Base-by-base conservation (phyloP, 2,329 filamentous ascomycete genomes). In the Plenodomus biglobosus region DNA sequence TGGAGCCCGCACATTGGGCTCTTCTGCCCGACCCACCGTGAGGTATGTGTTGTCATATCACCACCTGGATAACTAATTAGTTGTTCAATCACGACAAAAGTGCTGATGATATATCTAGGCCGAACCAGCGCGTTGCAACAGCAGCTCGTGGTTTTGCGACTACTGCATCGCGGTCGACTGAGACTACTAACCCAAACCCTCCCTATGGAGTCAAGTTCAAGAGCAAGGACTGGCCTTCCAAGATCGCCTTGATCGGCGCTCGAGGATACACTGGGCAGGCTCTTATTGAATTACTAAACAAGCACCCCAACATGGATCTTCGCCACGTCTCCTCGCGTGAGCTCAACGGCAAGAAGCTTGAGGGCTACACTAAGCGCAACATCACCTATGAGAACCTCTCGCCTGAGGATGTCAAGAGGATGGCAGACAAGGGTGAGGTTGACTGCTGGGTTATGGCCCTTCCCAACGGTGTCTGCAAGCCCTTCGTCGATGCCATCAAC, bases 371-470 rank as follows among this genome's bases (percentile, higher is more conserved):
- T 65, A 97, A 96, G 82, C 85, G 88, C 55, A 85, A 95, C 52
- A 89, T 99, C 59, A 90, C 85, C 55, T 99, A 99, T 74, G 90
- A 96, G 73, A 96, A 91, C 71, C 79, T 97, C 38, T 85, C 83
- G 46, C 83, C 90, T 6, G 92, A 97, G 58, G 92, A 97, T 59
- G 86, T 96, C 11, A 84, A 85, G 55, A 81, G 85, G 48, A 90
- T 97, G 83, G 89, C 94, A 54, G 85, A 88, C 69, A 84, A 86
- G 24, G 88, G 88, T 42, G 84, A 92, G 64, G 85, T 97, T 41
- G 92, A 97, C 76, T 94, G 89, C 75, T 97, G 92, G 92, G 89
- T 97, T 38, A 94, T 97, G 89, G 94, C 94, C 30, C 84, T 97
- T 22, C 94, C 92, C 38, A 99, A 97, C 67, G 89, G 90, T 52